Conservation (phyloP, 257 asterid genomes). For the Solanum sparsipilum region DNA sequence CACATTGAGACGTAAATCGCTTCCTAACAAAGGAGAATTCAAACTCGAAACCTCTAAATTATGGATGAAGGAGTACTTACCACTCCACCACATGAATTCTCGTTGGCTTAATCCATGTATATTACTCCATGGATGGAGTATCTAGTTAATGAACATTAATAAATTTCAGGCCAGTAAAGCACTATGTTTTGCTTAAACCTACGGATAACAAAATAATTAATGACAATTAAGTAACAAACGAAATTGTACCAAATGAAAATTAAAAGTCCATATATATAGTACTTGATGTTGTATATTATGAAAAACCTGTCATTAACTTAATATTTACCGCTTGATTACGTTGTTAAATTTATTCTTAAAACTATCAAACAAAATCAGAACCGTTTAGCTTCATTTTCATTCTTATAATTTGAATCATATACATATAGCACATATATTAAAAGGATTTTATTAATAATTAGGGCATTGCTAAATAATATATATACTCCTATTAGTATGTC, state of each 20-base stretch:
- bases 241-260: background rate
- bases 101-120: background rate
- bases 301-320: background rate
- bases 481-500: background rate
- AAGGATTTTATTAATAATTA: background rate
- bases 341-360: background rate
- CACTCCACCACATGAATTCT: too few species aligned
- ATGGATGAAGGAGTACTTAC: too few species aligned
- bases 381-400: background rate
- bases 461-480: background rate
- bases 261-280: background rate
- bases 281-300: background rate
- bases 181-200: background rate
- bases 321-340: background rate
- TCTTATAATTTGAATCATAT: background rate
- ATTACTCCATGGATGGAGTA: background rate
- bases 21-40: too few species aligned
- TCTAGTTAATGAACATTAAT: background rate
- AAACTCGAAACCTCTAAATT: too few species aligned
- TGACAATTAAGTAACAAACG: background rate
- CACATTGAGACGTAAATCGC: too few species aligned
- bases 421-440: background rate
- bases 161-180: background rate
- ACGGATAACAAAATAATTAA: background rate
- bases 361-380: background rate